Percentiles rank a stretch among this genome's conserved stretches.
Conservation (phyloP, 1,284 basidiomycete species). For the Neolentinus lepideus region DNA sequence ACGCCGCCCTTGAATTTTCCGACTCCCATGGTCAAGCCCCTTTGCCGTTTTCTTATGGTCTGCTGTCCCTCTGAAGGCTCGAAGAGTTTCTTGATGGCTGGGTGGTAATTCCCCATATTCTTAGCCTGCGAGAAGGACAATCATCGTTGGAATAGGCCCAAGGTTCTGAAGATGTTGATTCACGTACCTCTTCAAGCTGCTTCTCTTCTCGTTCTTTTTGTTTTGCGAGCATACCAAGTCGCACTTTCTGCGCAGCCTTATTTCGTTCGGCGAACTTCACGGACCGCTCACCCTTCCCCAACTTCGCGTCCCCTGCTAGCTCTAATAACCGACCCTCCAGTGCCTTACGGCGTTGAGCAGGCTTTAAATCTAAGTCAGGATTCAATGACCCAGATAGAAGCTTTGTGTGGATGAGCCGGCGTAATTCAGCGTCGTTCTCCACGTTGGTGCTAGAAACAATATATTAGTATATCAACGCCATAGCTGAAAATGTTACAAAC, state of each 20-base stretch:
- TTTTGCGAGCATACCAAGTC: slow-evolving; percentile 60
- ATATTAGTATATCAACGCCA: background rate
- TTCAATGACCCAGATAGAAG: slow-evolving; percentile 66
- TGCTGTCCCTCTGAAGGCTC: slow-evolving; percentile 28
- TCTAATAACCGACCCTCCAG: slow-evolving; percentile 69
- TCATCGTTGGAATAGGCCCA: background rate
- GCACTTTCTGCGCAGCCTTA: slow-evolving; percentile 59
- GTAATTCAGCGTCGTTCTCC: slow-evolving; percentile 69
- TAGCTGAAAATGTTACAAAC: slow-evolving; percentile 17
- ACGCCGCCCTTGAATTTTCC: slow-evolving; percentile 65
- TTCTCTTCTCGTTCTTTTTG: slow-evolving; percentile 46
- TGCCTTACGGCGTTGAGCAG: slow-evolving; percentile 63
- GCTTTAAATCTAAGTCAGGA: slow-evolving; percentile 48
- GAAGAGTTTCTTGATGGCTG: slow-evolving; percentile 61
- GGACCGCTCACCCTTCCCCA: slow-evolving; percentile 63
- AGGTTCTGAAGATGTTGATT: background rate
- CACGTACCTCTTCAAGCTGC: slow-evolving; percentile 55
- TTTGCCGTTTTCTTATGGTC: slow-evolving; percentile 39
- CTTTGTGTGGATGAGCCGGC: slow-evolving; percentile 70
- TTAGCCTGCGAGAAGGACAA: slow-evolving; percentile 47
- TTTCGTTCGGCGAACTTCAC: slow-evolving; percentile 56
- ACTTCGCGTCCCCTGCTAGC: slow-evolving; percentile 51
- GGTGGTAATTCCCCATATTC: slow-evolving; percentile 75
- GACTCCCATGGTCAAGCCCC: slow-evolving; percentile 70
- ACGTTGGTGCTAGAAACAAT: slow-evolving; percentile 48